Evolutionary conservation across 1,139 yeast genomes (phyloP).

Genomic region (Hansenula lynferdii): DNA sequence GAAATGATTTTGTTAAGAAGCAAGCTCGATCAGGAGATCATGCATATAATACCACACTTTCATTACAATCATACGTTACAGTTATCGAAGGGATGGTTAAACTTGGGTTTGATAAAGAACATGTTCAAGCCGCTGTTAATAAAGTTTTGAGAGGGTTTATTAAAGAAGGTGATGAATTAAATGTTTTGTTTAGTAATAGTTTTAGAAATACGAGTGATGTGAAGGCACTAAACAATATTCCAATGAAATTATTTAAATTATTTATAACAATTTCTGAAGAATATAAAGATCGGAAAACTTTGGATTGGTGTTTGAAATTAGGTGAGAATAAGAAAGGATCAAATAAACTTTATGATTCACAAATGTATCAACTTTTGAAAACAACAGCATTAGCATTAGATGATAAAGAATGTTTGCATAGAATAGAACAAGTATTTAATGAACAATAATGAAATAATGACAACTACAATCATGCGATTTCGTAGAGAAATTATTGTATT

Average conservation of each 20-base stretch:
- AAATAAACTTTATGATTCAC: background rate
- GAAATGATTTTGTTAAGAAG: too few species aligned
- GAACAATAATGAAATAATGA: background rate
- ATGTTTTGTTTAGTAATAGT: background rate
- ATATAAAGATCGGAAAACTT: background rate
- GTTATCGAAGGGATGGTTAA: constrained; percentile 13
- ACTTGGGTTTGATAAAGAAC: constrained; percentile 2
- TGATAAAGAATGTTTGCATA: background rate
- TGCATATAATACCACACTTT: constrained; percentile 1
- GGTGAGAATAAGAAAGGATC: background rate
- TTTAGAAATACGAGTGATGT: background rate
- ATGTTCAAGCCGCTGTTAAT: constrained; percentile 9
- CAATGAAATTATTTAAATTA: background rate
- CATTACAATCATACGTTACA: constrained; percentile 6
- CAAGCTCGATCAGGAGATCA: background rate
- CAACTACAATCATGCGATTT: background rate
- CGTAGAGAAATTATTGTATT: too few species aligned
- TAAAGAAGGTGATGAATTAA: background rate
- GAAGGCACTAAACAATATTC: background rate
- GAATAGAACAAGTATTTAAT: background rate
- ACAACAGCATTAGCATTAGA: background rate
- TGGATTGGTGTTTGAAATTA: background rate
- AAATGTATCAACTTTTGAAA: background rate
- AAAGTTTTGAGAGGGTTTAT: constrained; percentile 5
- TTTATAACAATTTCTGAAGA: background rate